A percentile compares a stretch with the other conserved stretches of the same genome.
phyloP scores from a whole-genome alignment of 2,329 filamentous ascomycete species.

The Diaporthe sp. region DNA sequence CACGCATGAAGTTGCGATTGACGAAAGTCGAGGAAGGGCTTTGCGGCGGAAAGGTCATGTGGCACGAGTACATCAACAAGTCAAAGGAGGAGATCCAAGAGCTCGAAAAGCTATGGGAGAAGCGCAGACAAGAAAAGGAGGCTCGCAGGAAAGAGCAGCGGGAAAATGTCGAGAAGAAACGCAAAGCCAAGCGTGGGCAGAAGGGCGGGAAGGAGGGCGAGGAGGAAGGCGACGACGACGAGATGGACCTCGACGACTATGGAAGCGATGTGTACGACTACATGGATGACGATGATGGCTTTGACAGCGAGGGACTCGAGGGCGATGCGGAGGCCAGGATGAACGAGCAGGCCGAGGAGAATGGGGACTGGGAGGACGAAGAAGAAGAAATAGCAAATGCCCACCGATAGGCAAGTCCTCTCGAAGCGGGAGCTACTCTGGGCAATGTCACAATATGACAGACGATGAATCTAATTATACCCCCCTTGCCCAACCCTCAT shows the following conservation, averaged over 20 bases:
- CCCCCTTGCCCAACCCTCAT: not conserved
- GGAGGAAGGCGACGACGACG: slow-evolving; percentile 51
- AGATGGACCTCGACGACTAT: slow-evolving; percentile 52
- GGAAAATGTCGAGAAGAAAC: slow-evolving; percentile 91
- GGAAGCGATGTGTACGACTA: slow-evolving; percentile 53
- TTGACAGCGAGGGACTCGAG: slow-evolving; percentile 64
- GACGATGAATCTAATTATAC: slow-evolving; percentile 16
- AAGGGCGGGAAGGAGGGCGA: slow-evolving; percentile 54
- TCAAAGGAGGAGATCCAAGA: slow-evolving; percentile 80
- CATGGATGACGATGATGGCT: slow-evolving; percentile 60
- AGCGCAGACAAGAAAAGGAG: slow-evolving; percentile 84
- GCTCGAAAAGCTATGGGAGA: slow-evolving; percentile 86
- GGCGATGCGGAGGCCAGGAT: slow-evolving; percentile 63
- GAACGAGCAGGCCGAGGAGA: slow-evolving; percentile 63
- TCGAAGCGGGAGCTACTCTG: not conserved
- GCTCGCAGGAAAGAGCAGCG: slow-evolving; percentile 84
- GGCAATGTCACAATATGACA: not conserved
- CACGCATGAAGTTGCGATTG: slow-evolving; percentile 87
- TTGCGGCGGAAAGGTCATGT: slow-evolving; percentile 92
- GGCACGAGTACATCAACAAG: slow-evolving; percentile 96
- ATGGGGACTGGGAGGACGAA: slow-evolving; percentile 66
- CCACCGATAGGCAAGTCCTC: slow-evolving; percentile 7
- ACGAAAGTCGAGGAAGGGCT: slow-evolving; percentile 97
- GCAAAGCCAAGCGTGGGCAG: slow-evolving; percentile 56
- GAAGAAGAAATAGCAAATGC: slow-evolving; percentile 52